A percentile compares a stretch with the other conserved stretches of the same genome.
Conservation (phyloP, 768 basidiomycete species). For the Lepiota brunneoincarnata region DNA sequence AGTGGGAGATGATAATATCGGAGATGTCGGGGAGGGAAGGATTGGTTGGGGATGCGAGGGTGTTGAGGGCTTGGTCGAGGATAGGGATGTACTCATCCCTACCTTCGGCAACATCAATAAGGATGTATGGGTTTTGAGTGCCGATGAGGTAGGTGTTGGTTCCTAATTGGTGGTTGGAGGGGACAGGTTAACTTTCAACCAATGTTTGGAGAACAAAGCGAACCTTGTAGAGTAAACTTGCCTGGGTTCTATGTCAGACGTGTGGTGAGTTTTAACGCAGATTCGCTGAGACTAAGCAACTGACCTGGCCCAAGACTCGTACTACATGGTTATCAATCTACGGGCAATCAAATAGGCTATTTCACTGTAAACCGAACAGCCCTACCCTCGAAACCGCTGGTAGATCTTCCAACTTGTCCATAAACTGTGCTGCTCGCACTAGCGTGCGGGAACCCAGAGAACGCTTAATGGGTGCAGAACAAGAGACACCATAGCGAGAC, state of each 20-base stretch:
- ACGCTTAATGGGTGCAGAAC: background rate
- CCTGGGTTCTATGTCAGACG: conserved; percentile 67
- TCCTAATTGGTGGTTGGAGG: conserved; percentile 37
- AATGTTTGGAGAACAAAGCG: background rate
- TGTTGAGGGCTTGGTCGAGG: conserved; percentile 59
- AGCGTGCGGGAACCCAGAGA: background rate
- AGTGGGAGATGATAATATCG: conserved; percentile 90
- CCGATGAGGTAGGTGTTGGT: conserved; percentile 92
- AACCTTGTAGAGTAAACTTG: conserved; percentile 85
- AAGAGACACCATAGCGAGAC: background rate
- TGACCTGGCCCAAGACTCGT: conserved; percentile 75
- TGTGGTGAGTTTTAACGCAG: background rate
- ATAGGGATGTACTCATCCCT: conserved; percentile 61
- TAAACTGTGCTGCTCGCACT: background rate
- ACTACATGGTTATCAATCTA: conserved; percentile 70
- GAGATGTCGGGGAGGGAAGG: conserved; percentile 58
- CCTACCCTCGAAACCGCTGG: conserved; percentile 54
- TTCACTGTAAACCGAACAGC: background rate
- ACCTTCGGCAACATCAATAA: conserved; percentile 85
- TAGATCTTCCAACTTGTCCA: conserved; percentile 44
- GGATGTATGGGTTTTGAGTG: conserved; percentile 62
- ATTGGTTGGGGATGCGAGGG: conserved; percentile 29
- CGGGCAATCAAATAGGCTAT: background rate
- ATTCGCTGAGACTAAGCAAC: conserved; percentile 10
- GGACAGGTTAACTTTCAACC: background rate